phyloP scores from a whole-genome alignment of 257 asterid species.

The Fraxinus anomala region DNA sequence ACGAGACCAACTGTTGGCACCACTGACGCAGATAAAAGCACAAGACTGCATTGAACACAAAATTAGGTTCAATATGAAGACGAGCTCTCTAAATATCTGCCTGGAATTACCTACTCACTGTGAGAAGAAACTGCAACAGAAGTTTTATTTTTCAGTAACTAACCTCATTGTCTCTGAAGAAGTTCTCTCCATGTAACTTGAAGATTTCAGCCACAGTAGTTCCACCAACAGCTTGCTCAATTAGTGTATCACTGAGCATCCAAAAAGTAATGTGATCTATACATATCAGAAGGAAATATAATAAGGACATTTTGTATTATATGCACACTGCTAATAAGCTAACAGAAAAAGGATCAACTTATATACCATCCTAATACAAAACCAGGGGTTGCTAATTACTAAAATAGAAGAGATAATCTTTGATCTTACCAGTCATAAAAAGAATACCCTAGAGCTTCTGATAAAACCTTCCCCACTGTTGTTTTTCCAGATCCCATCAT shows the following conservation, averaged over 20 bases:
- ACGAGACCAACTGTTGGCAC: background rate
- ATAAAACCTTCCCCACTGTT: constrained; percentile 80
- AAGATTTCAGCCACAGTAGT: constrained; percentile 74
- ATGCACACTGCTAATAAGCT: background rate
- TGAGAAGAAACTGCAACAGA: background rate
- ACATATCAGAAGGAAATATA: background rate
- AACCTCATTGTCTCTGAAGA: constrained; percentile 85
- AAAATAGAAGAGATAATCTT: constrained; percentile 22
- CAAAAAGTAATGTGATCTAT: constrained; percentile 22
- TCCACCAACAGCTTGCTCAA: constrained; percentile 74
- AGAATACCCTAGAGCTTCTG: constrained; percentile 78
- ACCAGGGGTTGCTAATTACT: constrained; percentile 8
- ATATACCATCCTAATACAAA: background rate
- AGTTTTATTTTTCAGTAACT: constrained; percentile 12
- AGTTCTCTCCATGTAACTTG: constrained; percentile 63
- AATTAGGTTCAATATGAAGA: background rate
- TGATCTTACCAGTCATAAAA: constrained; percentile 80
- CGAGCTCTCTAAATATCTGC: background rate
- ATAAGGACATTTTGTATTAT: background rate
- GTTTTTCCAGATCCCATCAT: constrained; percentile 99
- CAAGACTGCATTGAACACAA: background rate
- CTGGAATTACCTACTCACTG: background rate
- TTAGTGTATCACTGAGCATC: constrained; percentile 60
- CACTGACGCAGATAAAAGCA: background rate
- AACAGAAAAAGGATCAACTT: constrained; percentile 16